Evolutionary conservation across 768 basidiomycete species (phyloP).

Genomic region (Hydnomerulius pinastri): DNA sequence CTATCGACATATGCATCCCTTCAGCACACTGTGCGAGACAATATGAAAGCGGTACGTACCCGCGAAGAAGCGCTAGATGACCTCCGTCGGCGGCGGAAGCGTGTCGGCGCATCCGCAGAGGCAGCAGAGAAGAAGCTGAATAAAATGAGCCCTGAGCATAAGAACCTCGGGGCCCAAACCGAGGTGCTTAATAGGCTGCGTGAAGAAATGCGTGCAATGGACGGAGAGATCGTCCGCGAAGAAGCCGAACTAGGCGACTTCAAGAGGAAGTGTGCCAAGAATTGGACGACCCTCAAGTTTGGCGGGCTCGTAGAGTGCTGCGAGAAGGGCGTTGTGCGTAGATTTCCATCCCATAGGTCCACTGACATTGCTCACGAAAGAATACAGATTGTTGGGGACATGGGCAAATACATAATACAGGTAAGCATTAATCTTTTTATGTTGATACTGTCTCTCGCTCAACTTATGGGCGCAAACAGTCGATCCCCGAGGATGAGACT

Average conservation of each 20-base stretch:
- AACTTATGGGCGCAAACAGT: slow-evolving; percentile 41
- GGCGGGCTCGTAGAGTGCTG: slow-evolving; percentile 83
- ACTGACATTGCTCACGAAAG: not conserved
- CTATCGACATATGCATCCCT: slow-evolving; percentile 70
- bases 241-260: slow-evolving; percentile 82
- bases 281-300: slow-evolving; percentile 83
- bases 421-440: slow-evolving; percentile 18
- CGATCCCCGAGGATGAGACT: slow-evolving; percentile 79
- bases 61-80: slow-evolving; percentile 84
- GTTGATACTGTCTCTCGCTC: not conserved
- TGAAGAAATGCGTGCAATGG: slow-evolving; percentile 76
- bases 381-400: slow-evolving; percentile 47
- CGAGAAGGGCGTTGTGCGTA: slow-evolving; percentile 69
- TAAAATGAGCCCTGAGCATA: slow-evolving; percentile 90
- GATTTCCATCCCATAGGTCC: not conserved
- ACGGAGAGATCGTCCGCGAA: slow-evolving; percentile 80
- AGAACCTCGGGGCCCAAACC: slow-evolving; percentile 73
- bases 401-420: slow-evolving; percentile 50
- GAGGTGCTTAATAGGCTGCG: slow-evolving; percentile 69
- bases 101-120: slow-evolving; percentile 71
- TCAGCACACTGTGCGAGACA: slow-evolving; percentile 59
- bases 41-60: slow-evolving; percentile 81
- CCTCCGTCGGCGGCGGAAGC: slow-evolving; percentile 67
- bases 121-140: slow-evolving; percentile 84
- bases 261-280: slow-evolving; percentile 69